Percentiles rank a stretch among this genome's conserved stretches.
phyloP scores from a whole-genome alignment of 257 asterid genomes.

The Ophiorrhiza pumila region DNA sequence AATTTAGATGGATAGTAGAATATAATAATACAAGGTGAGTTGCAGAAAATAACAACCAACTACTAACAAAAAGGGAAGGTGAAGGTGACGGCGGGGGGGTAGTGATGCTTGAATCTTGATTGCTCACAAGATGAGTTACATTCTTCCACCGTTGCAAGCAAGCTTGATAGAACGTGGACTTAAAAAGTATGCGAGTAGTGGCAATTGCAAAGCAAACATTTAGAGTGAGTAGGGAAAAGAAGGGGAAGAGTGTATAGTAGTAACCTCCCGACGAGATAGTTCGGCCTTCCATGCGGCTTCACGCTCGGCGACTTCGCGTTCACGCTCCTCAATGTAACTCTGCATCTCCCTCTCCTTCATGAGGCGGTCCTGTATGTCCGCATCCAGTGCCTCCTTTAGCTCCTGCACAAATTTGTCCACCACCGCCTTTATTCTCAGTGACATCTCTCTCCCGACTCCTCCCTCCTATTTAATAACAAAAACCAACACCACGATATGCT shows the following conservation, averaged over 20 bases:
- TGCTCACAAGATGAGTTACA: too few species aligned
- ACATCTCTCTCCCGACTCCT: conserved; percentile 45
- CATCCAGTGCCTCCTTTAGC: conserved; percentile 93
- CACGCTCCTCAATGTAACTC: conserved; percentile 95
- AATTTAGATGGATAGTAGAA: too few species aligned
- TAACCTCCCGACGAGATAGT: conserved; percentile 97
- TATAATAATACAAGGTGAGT: too few species aligned
- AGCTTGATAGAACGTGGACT: too few species aligned
- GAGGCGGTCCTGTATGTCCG: conserved; percentile 89
- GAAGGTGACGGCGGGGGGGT: too few species aligned
- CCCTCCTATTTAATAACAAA: neutral
- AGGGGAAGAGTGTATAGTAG: neutral
- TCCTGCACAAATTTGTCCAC: conserved; percentile 95
- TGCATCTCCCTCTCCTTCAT: conserved; percentile 99
- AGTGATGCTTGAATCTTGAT: too few species aligned
- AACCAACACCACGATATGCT: too few species aligned
- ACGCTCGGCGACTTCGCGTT: conserved; percentile 97
- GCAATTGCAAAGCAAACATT: too few species aligned
- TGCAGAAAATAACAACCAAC: too few species aligned
- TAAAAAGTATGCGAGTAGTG: too few species aligned
- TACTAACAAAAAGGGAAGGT: too few species aligned
- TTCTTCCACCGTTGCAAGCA: too few species aligned
- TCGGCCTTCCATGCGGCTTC: conserved; percentile 99
- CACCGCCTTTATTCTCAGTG: conserved; percentile 86
- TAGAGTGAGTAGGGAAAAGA: neutral